Evolutionary conservation across 768 basidiomycete genomes (phyloP).

Genomic region (Mycena pura): DNA sequence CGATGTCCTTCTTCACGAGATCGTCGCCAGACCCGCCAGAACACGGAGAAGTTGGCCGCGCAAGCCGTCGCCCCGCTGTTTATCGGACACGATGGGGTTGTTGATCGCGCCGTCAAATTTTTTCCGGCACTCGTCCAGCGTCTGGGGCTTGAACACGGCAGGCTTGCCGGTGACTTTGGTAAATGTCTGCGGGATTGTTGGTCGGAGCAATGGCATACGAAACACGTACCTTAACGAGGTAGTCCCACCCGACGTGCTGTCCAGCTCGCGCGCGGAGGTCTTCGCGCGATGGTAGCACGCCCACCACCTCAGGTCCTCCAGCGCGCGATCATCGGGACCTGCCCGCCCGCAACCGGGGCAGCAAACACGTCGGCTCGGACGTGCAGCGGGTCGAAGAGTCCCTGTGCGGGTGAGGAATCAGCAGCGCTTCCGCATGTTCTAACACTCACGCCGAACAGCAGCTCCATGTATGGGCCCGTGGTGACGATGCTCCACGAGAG

Average conservation of each 20-base stretch:
- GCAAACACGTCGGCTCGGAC: constrained; percentile 48
- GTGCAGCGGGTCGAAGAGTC: constrained; percentile 1
- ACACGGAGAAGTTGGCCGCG: constrained; percentile 38
- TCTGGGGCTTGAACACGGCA: neutral
- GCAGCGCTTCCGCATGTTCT: too few relatives aligned
- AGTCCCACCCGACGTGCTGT: constrained; percentile 41
- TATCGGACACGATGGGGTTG: constrained; percentile 16
- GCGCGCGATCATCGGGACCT: constrained; percentile 45
- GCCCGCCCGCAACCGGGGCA: constrained; percentile 41
- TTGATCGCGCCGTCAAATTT: constrained; percentile 16
- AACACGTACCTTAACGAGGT: constrained; percentile 33
- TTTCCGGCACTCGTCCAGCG: constrained; percentile 11
- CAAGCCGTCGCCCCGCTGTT: constrained; percentile 5
- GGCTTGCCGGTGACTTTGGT: constrained; percentile 16
- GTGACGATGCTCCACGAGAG: constrained; percentile 5
- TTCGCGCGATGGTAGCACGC: constrained; percentile 43
- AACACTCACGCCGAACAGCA: neutral
- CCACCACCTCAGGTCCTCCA: constrained; percentile 48
- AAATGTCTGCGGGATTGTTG: constrained; percentile 3
- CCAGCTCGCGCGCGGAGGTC: constrained; percentile 44
- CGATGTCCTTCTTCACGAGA: constrained; percentile 39
- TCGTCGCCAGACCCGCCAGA: constrained; percentile 42
- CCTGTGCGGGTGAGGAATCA: constrained; percentile 26
- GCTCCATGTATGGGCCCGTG: constrained; percentile 13
- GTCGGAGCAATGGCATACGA: neutral